Percentiles rank a stretch among this genome's conserved stretches.
These are phyloP conservation scores for Pseudopediastrum boryanum DNA, from an alignment of 139 green algal species.

Conservation along the genomic window DNA sequence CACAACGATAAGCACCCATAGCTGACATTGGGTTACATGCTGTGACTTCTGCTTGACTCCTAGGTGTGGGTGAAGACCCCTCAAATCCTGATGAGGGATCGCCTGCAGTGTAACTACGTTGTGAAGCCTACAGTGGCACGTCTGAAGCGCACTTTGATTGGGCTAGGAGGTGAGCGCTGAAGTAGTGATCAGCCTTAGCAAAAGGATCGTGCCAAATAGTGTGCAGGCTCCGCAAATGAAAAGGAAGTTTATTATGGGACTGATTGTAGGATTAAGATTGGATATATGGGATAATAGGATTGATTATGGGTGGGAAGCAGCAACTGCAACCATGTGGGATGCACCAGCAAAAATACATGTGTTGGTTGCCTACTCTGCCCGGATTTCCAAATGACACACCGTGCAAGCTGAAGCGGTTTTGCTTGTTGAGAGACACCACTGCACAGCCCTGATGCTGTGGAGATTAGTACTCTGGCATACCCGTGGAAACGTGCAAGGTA, in stretches of 20 bases:
- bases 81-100: conserved; percentile 71
- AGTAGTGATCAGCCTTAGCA: neutral
- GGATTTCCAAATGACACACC: too few relatives aligned
- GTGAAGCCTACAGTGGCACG: conserved; percentile 47
- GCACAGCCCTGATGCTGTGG: too few relatives aligned
- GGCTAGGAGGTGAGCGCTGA: conserved; percentile 26
- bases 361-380: too few relatives aligned
- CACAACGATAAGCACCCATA: too few relatives aligned
- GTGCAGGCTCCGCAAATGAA: neutral
- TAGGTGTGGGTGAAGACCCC: conserved; percentile 70
- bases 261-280: neutral
- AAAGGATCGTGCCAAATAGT: neutral
- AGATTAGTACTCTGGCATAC: too few relatives aligned
- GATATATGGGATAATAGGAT: neutral
- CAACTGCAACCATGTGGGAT: neutral
- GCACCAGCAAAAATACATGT: neutral
- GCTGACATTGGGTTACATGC: too few relatives aligned
- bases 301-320: neutral
- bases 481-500: too few relatives aligned
- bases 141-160: conserved; percentile 52
- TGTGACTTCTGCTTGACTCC: neutral
- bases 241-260: neutral
- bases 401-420: too few relatives aligned
- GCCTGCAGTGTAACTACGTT: conserved; percentile 50
- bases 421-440: too few relatives aligned